These are phyloP conservation scores for Scleromitrula shiraiana DNA, from an alignment of 2,329 filamentous ascomycete species.

Conservation along the genomic window DNA sequence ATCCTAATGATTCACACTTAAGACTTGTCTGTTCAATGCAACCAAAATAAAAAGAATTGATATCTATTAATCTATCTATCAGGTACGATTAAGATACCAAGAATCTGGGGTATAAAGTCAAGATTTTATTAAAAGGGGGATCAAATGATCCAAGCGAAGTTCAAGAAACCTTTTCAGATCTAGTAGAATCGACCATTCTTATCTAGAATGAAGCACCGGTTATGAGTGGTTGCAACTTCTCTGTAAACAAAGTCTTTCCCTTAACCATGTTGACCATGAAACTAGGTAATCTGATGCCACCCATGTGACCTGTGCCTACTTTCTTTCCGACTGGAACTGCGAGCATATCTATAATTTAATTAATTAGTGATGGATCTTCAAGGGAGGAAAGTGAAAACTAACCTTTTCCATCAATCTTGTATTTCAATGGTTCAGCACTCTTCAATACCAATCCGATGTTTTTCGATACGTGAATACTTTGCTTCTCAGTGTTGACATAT, in stretches of 20 bases:
- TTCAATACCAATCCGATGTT: conserved; percentile 18
- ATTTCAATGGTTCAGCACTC: conserved; percentile 14
- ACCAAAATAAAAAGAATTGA: too few species aligned
- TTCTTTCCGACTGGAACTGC: conserved; percentile 35
- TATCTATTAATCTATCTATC: too few species aligned
- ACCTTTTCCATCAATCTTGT: conserved; percentile 13
- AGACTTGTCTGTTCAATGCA: too few species aligned
- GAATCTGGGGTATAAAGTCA: too few species aligned
- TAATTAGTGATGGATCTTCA: background rate
- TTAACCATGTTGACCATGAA: conserved; percentile 22
- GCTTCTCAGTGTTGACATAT: conserved; percentile 16
- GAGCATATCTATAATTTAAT: conserved; percentile 9
- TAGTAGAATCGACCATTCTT: background rate
- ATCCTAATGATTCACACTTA: too few species aligned
- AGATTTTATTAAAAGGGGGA: too few species aligned
- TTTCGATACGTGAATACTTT: conserved; percentile 21
- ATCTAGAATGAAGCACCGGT: conserved; percentile 17
- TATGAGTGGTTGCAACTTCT: conserved; percentile 17
- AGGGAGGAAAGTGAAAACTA: background rate
- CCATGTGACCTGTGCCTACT: conserved; percentile 27
- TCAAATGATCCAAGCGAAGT: too few species aligned
- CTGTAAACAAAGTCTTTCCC: conserved; percentile 22
- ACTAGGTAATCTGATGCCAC: conserved; percentile 21
- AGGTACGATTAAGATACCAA: too few species aligned
- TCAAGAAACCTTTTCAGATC: too few species aligned